Conservation (phyloP, 2,329 filamentous ascomycete genomes). For the Daldinia sp. region DNA sequence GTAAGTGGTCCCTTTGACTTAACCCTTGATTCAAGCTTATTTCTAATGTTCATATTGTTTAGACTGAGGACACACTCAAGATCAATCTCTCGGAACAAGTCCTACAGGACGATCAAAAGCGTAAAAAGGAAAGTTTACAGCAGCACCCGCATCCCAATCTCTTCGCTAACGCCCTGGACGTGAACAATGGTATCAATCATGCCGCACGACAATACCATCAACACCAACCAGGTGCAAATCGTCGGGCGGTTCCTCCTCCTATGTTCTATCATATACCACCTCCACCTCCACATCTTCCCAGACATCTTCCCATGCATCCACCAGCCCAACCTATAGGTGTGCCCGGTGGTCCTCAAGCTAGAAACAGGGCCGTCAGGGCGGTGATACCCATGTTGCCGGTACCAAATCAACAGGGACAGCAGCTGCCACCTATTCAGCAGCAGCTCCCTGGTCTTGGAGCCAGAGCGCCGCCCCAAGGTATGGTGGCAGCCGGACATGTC, state of each 20-base stretch:
- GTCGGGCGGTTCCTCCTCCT: background rate
- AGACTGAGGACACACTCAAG: constrained; percentile 65
- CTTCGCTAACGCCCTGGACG: background rate
- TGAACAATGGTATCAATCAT: background rate
- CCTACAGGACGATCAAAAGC: constrained; percentile 55
- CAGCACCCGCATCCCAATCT: background rate
- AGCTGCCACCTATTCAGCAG: background rate
- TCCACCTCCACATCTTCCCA: background rate
- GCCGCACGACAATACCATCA: background rate
- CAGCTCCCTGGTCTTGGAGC: background rate
- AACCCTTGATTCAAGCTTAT: background rate
- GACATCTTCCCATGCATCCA: background rate
- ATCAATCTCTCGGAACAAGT: constrained; percentile 70
- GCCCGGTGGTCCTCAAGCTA: background rate
- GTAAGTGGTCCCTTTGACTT: constrained; percentile 45
- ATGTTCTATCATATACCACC: too few relatives aligned
- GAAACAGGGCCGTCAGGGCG: background rate
- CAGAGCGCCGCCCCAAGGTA: background rate
- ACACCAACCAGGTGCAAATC: background rate
- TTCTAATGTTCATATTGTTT: constrained; percentile 38
- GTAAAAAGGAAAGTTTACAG: background rate
- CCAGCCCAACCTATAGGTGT: background rate
- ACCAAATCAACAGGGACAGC: background rate
- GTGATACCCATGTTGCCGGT: background rate
- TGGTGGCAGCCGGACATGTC: background rate